Evolutionary conservation across 192 early-diverging fungal genomes (phyloP), one percentile per base, ranked within the genome.

Genomic region (Cladochytrium replicatum): DNA sequence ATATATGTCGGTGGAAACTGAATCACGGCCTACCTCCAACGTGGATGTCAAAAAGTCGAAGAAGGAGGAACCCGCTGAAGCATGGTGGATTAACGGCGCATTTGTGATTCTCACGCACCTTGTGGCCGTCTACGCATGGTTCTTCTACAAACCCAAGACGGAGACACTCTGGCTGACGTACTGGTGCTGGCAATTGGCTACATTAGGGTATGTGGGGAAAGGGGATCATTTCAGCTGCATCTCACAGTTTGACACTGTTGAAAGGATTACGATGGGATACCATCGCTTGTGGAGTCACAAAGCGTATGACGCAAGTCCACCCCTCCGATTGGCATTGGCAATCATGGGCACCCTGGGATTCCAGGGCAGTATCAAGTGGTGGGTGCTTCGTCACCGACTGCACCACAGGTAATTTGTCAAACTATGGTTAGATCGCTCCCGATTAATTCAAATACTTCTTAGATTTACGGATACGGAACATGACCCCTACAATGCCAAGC

Each of bases 281-380:
- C 74, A 77, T 50, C 59, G 74, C n/a, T 57, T 61, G 42, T 77
- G 74, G 74, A 45, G 61, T 7, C 74, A 77, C 45, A 58, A 66
- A 13, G 61, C 71, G 4, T 77, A 67, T 44, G 65, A 74, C 13
- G 74, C 74, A 3, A 24, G 54, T 15, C 34, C 43, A 8, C 50
- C 63, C 6, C 63, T 63, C 44, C 55, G 65, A 39, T 32, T 52
- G 29, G 34, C 49, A 19, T 40, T 77, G 41, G 54, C 68, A 8
- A 44, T 74, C 2, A 54, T 54, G 0, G 65, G 66, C 8, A 55
- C 71, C 0, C 58, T 68, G n/a, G 71, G 64, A 6, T 49, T 64
- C 45, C 55, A 77, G 47, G 75, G 75, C 5, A 60, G 56, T 38
- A 69, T 74, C 48, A 61, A 62, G 46, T 77, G 75, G 75, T 77